Base-by-base conservation (phyloP, 2,329 filamentous ascomycete species). In the Fusarium sp. region DNA sequence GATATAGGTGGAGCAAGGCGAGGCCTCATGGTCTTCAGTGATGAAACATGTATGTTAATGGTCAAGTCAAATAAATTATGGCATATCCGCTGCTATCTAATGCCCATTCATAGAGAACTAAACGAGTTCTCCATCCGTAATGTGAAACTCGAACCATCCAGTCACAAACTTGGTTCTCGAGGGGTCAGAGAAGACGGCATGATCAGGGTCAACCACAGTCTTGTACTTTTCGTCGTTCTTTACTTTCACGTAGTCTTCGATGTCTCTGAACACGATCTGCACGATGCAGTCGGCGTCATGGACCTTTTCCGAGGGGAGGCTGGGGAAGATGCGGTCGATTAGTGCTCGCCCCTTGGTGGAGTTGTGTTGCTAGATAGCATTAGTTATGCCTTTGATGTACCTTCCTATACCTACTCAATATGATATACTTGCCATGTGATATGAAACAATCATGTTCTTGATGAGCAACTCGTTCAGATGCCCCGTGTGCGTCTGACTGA, bases 391-490 rank as follows among this genome's bases (percentile, higher is more conserved):
- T 16, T 27, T 20, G n/a, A 20, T 20, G 4, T 20, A 20, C 27
- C 1, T 20, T 4, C 8, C 1, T 6, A n/a, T 20, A 31, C 11
- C 14, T 20, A 31, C 11, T 20, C 2, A 8, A 9, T 5, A 18
- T 10, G 29, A 33, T 6, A 6, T 10, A 48, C 64, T 50, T 56
- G 62, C 73, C 76, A 77, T 78, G 22, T 76, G 74, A 41, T 76
- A 78, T 8, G 75, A 77, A 20, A 75, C 67, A 31, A 78, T 78
- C 29, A 69, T 66, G 60, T 78, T 77, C 59, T 77, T 69, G 48
- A 75, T 52, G 31, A 78, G 71, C 24, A 78, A 58, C 7, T 73
- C 71, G 20, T 73, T 77, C 13, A 76, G 64, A 43, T 76, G 71
- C 18, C 64, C 67, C 27, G 76, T 67, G 31, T 77, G 75, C 6